Evolutionary conservation across 2,329 filamentous ascomycete species (phyloP).

Genomic region (Eutypella sp.): DNA sequence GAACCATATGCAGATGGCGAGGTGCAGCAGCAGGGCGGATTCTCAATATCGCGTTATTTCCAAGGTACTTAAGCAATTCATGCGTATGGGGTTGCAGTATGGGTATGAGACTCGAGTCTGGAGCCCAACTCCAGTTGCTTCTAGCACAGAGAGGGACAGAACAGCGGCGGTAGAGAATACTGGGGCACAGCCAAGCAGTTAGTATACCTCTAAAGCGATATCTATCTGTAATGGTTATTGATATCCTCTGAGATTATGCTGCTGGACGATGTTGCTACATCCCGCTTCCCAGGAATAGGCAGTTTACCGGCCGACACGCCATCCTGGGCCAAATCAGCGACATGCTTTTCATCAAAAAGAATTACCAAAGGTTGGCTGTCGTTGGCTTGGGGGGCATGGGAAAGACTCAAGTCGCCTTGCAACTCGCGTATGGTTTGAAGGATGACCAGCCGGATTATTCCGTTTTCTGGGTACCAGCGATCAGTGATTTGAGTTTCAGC

Average conservation of each 20-base stretch:
- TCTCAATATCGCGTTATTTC: conserved; percentile 25
- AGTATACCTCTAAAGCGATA: not conserved
- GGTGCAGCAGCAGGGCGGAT: conserved; percentile 24
- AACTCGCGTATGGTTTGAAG: conserved; percentile 25
- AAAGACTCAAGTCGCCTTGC: conserved; percentile 35
- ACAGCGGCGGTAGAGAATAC: not conserved
- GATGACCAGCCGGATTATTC: conserved; percentile 24
- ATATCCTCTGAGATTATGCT: not conserved
- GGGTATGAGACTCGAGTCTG: not conserved
- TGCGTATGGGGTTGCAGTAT: conserved; percentile 1
- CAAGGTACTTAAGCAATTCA: conserved; percentile 23
- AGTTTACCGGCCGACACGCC: too few relatives aligned
- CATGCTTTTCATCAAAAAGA: conserved; percentile 6
- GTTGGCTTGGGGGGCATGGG: conserved; percentile 31
- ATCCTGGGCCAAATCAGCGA: too few relatives aligned
- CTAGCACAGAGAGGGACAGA: not conserved
- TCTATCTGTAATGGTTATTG: not conserved
- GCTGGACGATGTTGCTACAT: too few relatives aligned
- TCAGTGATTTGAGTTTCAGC: conserved; percentile 24
- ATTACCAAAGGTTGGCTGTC: conserved; percentile 22
- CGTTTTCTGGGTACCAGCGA: conserved; percentile 36
- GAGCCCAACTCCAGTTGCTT: not conserved
- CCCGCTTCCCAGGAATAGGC: too few relatives aligned
- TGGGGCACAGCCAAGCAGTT: not conserved
- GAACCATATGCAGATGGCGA: conserved; percentile 35